These are phyloP conservation scores for Rugiboletus extremiorientalis DNA, from an alignment of 1,284 basidiomycete genomes.

Conservation along the genomic window DNA sequence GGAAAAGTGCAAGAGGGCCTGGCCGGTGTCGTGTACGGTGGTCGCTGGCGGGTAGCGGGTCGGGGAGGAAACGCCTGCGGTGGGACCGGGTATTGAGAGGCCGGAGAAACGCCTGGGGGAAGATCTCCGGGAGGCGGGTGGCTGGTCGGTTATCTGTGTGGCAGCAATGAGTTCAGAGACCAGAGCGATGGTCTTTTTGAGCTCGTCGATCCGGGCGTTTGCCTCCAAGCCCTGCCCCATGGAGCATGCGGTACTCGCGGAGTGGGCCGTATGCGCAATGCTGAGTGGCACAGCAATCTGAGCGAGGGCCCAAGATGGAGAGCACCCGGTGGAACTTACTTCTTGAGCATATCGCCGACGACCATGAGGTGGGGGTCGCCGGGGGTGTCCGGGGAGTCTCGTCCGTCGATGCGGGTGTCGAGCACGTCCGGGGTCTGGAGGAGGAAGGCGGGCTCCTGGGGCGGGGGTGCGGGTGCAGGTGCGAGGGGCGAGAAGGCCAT, in stretches of 20 bases:
- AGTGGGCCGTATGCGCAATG: constrained; percentile 49
- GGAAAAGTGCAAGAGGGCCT: constrained; percentile 21
- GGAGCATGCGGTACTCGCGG: constrained; percentile 48
- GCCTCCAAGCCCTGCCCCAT: constrained; percentile 47
- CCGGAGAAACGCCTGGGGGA: constrained; percentile 26
- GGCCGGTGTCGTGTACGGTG: constrained; percentile 22
- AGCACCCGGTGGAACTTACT: constrained; percentile 20
- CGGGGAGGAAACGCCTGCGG: constrained; percentile 16
- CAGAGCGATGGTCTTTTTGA: constrained; percentile 47
- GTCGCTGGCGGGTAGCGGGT: constrained; percentile 18
- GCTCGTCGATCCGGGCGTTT: constrained; percentile 45
- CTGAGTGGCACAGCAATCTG: constrained; percentile 29
- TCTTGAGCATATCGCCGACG: constrained; percentile 34
- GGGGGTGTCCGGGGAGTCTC: constrained; percentile 26
- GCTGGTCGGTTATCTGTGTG: constrained; percentile 42
- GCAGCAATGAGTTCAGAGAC: constrained; percentile 50
- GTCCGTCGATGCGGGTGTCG: constrained; percentile 17
- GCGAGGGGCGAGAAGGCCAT: constrained; percentile 26
- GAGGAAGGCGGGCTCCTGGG: constrained; percentile 22
- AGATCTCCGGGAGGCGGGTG: constrained; percentile 28
- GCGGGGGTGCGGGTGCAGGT: constrained; percentile 2
- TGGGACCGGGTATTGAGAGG: constrained; percentile 14
- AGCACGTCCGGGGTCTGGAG: constrained; percentile 28
- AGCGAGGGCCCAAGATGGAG: constrained; percentile 4
- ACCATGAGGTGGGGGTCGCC: constrained; percentile 33